These are phyloP conservation scores for Diatrype stigma DNA, from an alignment of 2,329 filamentous ascomycete species.

Conservation along the genomic window DNA sequence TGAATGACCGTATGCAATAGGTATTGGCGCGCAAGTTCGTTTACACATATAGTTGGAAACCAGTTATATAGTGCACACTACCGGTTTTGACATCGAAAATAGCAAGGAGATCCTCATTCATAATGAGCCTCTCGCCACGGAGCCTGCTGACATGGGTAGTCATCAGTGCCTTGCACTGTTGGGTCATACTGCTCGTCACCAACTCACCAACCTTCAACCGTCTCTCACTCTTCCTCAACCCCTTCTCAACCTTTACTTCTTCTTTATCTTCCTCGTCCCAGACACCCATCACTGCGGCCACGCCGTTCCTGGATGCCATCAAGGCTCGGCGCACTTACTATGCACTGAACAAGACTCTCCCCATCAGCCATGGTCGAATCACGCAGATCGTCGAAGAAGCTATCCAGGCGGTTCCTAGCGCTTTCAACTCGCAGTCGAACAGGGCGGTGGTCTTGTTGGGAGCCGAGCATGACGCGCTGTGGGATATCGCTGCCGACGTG, in stretches of 20 bases:
- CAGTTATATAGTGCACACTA: too few species aligned
- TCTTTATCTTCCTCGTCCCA: too few species aligned
- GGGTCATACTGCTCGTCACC: neutral
- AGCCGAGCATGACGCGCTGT: conserved; percentile 81
- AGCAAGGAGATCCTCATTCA: too few species aligned
- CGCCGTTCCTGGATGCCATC: conserved; percentile 59
- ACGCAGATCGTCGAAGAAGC: conserved; percentile 61
- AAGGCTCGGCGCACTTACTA: conserved; percentile 68
- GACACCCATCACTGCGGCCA: conserved; percentile 39
- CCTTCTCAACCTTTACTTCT: too few species aligned
- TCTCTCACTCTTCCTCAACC: too few species aligned
- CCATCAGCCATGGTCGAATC: conserved; percentile 55
- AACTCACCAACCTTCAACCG: neutral
- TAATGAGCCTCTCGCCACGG: neutral
- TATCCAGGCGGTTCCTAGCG: conserved; percentile 67
- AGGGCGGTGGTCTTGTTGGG: conserved; percentile 75
- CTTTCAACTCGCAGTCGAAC: conserved; percentile 87
- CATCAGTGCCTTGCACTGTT: neutral
- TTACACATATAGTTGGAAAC: too few species aligned
- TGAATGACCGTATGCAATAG: too few species aligned
- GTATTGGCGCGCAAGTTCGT: too few species aligned
- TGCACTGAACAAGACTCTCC: conserved; percentile 58
- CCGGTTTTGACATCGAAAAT: too few species aligned
- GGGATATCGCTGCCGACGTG: conserved; percentile 65
- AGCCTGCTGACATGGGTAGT: neutral